Percentiles rank a stretch among this genome's conserved stretches.
Evolutionary conservation across 176 grass and related monocot species (phyloP).

Genomic region (Alloteropsis semialata): DNA sequence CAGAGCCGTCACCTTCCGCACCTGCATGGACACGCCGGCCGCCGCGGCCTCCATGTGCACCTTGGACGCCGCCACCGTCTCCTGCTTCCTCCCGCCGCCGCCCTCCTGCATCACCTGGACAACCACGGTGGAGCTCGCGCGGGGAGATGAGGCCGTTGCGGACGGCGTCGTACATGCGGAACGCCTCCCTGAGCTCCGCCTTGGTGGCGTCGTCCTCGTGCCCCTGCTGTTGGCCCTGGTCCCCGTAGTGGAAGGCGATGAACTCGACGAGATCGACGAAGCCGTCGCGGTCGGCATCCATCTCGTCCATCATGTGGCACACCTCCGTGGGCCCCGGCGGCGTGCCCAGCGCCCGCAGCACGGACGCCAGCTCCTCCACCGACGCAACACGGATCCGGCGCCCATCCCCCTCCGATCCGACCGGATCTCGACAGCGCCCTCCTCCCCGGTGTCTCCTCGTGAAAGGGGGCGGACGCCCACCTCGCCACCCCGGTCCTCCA

Average conservation of each 20-base stretch:
- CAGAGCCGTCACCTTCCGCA: too few relatives aligned
- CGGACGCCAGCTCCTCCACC: slow-evolving; percentile 39
- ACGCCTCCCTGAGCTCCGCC: slow-evolving; percentile 51
- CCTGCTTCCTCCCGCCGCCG: too few relatives aligned
- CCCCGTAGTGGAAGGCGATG: slow-evolving; percentile 42
- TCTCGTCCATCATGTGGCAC: slow-evolving; percentile 69
- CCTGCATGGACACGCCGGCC: too few relatives aligned
- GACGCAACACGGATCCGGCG: too few relatives aligned
- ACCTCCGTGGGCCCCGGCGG: slow-evolving; percentile 41
- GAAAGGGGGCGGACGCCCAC: too few relatives aligned
- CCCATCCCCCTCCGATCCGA: too few relatives aligned
- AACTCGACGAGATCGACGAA: slow-evolving; percentile 70
- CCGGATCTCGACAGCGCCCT: too few relatives aligned
- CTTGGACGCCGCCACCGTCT: too few relatives aligned
- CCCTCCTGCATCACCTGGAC: too few relatives aligned
- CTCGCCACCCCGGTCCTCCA: too few relatives aligned
- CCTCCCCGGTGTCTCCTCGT: too few relatives aligned
- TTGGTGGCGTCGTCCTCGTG: slow-evolving; percentile 11
- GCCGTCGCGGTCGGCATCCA: slow-evolving; percentile 65
- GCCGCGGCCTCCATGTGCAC: too few relatives aligned
- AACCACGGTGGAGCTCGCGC: slow-evolving; percentile 56
- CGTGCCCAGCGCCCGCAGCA: slow-evolving; percentile 43
- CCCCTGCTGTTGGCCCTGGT: neutral
- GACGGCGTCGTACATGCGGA: slow-evolving; percentile 60
- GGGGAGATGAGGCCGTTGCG: slow-evolving; percentile 55